phyloP scores from a whole-genome alignment of 805 yeast genomes.

The Yarrowia yakushimensis region DNA sequence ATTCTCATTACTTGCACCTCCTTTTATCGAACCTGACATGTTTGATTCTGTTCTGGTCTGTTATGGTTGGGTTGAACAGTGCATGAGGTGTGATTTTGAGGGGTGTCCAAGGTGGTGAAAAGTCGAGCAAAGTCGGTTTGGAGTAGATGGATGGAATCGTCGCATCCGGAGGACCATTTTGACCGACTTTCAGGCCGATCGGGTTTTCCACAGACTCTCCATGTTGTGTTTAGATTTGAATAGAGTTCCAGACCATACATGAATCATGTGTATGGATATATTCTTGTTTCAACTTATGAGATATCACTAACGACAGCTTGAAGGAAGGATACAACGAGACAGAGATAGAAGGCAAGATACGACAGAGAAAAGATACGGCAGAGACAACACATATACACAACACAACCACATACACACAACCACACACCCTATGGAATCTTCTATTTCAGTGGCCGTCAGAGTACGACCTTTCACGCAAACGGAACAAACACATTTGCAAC shows the following conservation, averaged over 20 bases:
- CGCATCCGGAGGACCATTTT: not conserved
- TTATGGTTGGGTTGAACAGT: no score
- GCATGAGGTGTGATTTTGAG: no score
- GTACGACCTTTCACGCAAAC: slow-evolving; percentile 73
- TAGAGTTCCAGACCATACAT: not conserved
- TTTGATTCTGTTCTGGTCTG: no score
- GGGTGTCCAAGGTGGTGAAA: no score
- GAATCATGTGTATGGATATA: slow-evolving; percentile 2
- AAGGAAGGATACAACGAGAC: not conserved
- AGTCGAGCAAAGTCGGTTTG: no score
- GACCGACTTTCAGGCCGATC: no score
- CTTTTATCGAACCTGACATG: no score
- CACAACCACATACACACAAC: not conserved
- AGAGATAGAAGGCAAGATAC: not conserved
- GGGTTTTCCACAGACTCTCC: no score
- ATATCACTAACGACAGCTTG: slow-evolving; percentile 1
- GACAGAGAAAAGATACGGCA: not conserved
- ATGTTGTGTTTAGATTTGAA: not conserved
- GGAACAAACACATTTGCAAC: slow-evolving; percentile 52
- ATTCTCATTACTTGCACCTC: no score
- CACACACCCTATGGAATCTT: slow-evolving; percentile 10
- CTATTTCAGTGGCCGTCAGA: slow-evolving; percentile 42
- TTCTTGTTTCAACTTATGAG: not conserved
- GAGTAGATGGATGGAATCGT: not conserved
- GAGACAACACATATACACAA: not conserved